These are phyloP conservation scores for Verticillium albo-atrum DNA, from an alignment of 2,329 filamentous ascomycete genomes.

Conservation along the genomic window DNA sequence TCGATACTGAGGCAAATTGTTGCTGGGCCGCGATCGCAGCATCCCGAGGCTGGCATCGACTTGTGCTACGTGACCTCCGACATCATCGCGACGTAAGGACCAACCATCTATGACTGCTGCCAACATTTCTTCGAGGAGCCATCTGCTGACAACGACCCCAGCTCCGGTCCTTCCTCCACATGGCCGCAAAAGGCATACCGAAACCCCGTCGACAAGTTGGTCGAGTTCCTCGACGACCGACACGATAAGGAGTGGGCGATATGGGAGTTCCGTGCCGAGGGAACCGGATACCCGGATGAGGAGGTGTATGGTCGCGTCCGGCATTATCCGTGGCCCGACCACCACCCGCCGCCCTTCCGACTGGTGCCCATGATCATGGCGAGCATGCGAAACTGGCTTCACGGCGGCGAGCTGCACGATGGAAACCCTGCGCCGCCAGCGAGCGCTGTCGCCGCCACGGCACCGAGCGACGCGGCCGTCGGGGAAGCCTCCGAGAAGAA, in stretches of 20 bases:
- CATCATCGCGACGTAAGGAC: slow-evolving; percentile 57
- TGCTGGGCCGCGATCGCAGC: slow-evolving; percentile 76
- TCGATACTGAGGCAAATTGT: slow-evolving; percentile 87
- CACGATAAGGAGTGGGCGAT: slow-evolving; percentile 87
- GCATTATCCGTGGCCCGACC: slow-evolving; percentile 95
- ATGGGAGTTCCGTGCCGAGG: slow-evolving; percentile 97
- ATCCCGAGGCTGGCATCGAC: slow-evolving; percentile 85
- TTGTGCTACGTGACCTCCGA: slow-evolving; percentile 92
- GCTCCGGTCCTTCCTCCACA: slow-evolving; percentile 83
- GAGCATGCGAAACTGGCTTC: slow-evolving; percentile 87
- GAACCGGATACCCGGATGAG: slow-evolving; percentile 88
- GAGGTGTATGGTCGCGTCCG: slow-evolving; percentile 81
- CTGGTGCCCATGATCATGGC: slow-evolving; percentile 86
- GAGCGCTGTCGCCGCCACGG: background rate
- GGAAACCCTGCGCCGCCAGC: slow-evolving; percentile 7
- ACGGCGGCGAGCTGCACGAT: slow-evolving; percentile 39
- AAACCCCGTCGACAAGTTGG: slow-evolving; percentile 83
- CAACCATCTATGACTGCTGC: background rate
- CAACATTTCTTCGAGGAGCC: background rate
- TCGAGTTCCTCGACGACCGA: slow-evolving; percentile 80
- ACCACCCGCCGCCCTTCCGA: slow-evolving; percentile 91
- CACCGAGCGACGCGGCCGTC: slow-evolving; percentile 8
- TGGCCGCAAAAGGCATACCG: slow-evolving; percentile 92
- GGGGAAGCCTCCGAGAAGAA: slow-evolving; percentile 17
- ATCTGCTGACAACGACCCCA: slow-evolving; percentile 38